Evolutionary conservation across 176 grass and related monocot genomes (phyloP).

Genomic region (Canna indica): DNA sequence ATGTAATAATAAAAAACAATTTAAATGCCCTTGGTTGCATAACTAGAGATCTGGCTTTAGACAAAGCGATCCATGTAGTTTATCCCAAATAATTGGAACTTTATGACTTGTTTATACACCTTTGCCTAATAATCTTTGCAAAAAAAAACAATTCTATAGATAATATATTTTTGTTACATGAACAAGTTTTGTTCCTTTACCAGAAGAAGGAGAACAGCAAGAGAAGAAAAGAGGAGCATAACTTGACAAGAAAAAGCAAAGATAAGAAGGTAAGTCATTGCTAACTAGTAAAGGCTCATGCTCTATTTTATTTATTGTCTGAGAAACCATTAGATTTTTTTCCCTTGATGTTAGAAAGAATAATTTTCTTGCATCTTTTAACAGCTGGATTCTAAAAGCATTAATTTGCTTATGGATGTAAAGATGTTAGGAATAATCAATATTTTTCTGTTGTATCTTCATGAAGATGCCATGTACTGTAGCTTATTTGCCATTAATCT

Average conservation of each 20-base stretch:
- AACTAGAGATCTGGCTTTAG: no score
- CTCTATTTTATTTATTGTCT: neutral
- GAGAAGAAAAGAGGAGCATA: conserved; percentile 57
- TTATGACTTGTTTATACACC: no score
- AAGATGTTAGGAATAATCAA: neutral
- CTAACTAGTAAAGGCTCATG: neutral
- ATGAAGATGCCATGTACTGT: neutral
- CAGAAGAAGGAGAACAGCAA: conserved; percentile 57
- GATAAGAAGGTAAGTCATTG: conserved; percentile 47
- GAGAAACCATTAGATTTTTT: neutral
- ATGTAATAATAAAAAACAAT: no score
- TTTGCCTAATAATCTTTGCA: neutral
- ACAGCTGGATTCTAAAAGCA: neutral
- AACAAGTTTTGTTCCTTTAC: conserved; percentile 3
- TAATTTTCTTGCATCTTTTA: neutral
- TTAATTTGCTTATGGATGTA: neutral
- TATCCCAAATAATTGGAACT: neutral
- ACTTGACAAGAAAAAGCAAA: conserved; percentile 48
- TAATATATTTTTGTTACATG: neutral
- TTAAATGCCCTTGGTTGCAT: no score
- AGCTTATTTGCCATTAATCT: neutral
- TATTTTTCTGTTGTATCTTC: neutral
- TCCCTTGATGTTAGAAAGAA: no score
- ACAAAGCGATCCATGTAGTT: no score
- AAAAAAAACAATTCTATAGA: neutral